Evolutionary conservation across 805 yeast species (phyloP).

Genomic region (Lipomyces starkeyi): DNA sequence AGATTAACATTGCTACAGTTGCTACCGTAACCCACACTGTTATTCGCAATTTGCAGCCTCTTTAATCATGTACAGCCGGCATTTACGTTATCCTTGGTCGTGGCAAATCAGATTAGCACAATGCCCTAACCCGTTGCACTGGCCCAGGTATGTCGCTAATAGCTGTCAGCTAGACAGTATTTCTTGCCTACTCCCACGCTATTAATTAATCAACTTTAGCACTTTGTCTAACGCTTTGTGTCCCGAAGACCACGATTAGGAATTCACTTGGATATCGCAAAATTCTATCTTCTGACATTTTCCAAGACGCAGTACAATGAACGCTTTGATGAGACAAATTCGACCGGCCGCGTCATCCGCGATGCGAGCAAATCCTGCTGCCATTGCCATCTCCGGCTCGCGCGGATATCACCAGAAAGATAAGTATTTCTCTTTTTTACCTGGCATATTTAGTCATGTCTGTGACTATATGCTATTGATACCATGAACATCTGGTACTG

Average conservation of each 20-base stretch:
- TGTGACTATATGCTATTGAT: neutral
- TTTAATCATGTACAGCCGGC: too few species aligned
- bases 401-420: conserved; percentile 37
- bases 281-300: neutral
- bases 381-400: conserved; percentile 11
- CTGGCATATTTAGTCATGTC: neutral
- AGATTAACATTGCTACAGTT: too few species aligned
- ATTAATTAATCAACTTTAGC: neutral
- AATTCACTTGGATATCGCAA: neutral
- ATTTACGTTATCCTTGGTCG: too few species aligned
- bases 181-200: neutral
- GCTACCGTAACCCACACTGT: too few species aligned
- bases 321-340: conserved; percentile 22
- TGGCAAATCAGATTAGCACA: too few species aligned
- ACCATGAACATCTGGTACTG: conserved; percentile 14
- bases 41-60: too few species aligned
- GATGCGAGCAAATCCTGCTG: conserved; percentile 13
- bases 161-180: neutral
- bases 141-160: too few species aligned
- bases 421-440: conserved; percentile 15
- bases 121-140: too few species aligned
- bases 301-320: conserved; percentile 9
- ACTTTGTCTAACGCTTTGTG: neutral
- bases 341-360: conserved; percentile 18
- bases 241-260: neutral